Base-by-base conservation (phyloP, 768 basidiomycete species). In the Auricularia heimuer region DNA sequence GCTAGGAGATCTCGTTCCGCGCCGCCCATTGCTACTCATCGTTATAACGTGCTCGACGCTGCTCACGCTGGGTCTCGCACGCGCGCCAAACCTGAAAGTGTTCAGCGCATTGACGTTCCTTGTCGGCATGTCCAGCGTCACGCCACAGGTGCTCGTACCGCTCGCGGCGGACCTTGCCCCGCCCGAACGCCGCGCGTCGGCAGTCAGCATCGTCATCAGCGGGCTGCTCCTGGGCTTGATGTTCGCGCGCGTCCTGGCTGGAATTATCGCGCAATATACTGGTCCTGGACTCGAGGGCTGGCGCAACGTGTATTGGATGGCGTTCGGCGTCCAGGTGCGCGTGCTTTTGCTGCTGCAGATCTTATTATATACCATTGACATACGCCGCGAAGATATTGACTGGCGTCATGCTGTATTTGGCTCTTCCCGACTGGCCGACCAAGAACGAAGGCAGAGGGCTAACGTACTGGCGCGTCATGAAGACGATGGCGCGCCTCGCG, bases 151-250 rank as follows among this genome's bases (percentile, higher is more conserved):
- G 45, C 75, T 85, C 66, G 84, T 96, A 64, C 83, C 92, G 0
- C 70, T 88, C 51, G 89, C 90, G 0, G 93, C 85, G 1, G 94
- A 96, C 74, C 82, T 95, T 33, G 92, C 92, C 0, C 85, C 89
- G 0, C 83, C 87, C 1, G 80, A 86, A 61, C 81, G 82, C 29
- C 83, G 92, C 34, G 92, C 88, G 0, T 79, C 85, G 4, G 88
- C 92, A 0, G 79, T 96, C 47, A 85, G 90, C 1, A 85, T 93
- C 64, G 75, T 76, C 10, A 64, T 78, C 4, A 71, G 72, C 2
- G 77, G 67, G 6, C 58, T 92, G 18, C 77, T 91, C 33, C 79
- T 92, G 35, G 92, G 91, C 10, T 76, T 92, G 42, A 82, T 92
- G 36, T 76, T 85, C 16, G 90, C 90, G 92, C 4, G 82, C 89